phyloP scores from a whole-genome alignment of 441 rosid genomes.

The Pelargonium citronellum region DNA sequence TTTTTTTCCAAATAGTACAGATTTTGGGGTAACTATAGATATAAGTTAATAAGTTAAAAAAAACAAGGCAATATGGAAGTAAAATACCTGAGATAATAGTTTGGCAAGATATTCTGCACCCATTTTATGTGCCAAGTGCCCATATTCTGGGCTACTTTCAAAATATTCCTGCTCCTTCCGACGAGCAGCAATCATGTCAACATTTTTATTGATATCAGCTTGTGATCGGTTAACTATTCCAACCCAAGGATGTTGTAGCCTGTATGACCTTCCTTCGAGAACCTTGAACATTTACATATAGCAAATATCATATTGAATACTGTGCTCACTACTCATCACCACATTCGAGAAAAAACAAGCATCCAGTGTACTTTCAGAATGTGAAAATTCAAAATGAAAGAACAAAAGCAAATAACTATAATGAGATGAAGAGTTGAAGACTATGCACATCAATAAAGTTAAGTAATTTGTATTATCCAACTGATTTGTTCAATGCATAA shows the following conservation, averaged over 20 bases:
- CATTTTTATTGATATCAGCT: slow-evolving; percentile 95
- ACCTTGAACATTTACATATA: slow-evolving; percentile 43
- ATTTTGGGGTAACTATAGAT: too few relatives aligned
- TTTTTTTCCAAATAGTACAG: too few relatives aligned
- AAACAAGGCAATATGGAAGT: slow-evolving; percentile 8
- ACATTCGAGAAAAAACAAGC: neutral
- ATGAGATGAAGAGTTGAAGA: neutral
- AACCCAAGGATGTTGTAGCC: slow-evolving; percentile 99
- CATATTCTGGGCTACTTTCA: slow-evolving; percentile 94
- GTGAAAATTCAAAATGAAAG: neutral
- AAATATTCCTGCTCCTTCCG: slow-evolving; percentile 91
- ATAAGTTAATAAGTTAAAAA: neutral
- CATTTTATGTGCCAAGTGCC: slow-evolving; percentile 90
- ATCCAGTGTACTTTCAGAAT: neutral
- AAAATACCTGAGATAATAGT: slow-evolving; percentile 72
- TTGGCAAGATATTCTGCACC: slow-evolving; percentile 97
- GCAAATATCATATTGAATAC: slow-evolving; percentile 19
- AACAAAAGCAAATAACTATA: neutral
- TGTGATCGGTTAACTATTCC: slow-evolving; percentile 99
- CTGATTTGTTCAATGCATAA: slow-evolving; percentile 14
- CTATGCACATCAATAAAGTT: neutral
- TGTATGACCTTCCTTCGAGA: slow-evolving; percentile 89
- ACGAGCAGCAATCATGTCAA: slow-evolving; percentile 90
- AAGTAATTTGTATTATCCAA: slow-evolving; percentile 18
- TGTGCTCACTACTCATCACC: neutral